A percentile compares a stretch with the other conserved stretches of the same genome.
phyloP scores from a whole-genome alignment of 2,329 filamentous ascomycete species.

The Trichophyton rubrum region DNA sequence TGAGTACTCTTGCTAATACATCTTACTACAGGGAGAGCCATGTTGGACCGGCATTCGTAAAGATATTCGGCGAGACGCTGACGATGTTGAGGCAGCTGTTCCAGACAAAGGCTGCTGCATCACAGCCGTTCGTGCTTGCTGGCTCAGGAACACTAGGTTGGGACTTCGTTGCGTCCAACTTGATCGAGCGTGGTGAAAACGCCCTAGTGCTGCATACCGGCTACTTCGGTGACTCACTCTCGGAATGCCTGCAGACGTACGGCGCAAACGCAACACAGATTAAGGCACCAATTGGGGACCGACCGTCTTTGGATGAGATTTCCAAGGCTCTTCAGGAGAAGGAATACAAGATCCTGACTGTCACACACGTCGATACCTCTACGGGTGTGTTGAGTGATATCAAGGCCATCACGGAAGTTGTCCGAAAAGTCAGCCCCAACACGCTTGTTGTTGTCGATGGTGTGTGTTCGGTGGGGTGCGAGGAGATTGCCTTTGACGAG shows the following conservation, averaged over 20 bases:
- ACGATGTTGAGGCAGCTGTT: slow-evolving; percentile 84
- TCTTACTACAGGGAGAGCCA: slow-evolving; percentile 66
- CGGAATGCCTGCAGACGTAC: slow-evolving; percentile 82
- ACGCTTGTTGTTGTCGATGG: slow-evolving; percentile 89
- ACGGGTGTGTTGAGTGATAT: slow-evolving; percentile 91
- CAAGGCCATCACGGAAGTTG: slow-evolving; percentile 66
- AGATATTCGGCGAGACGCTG: slow-evolving; percentile 80
- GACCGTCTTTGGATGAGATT: slow-evolving; percentile 74
- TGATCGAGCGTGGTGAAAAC: slow-evolving; percentile 78
- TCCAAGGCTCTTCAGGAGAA: slow-evolving; percentile 81
- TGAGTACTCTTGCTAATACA: neutral
- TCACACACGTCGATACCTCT: slow-evolving; percentile 95
- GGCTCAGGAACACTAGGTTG: slow-evolving; percentile 93
- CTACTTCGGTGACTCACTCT: slow-evolving; percentile 94
- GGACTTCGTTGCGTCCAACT: slow-evolving; percentile 90
- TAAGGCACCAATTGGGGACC: slow-evolving; percentile 74
- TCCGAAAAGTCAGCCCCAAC: slow-evolving; percentile 76
- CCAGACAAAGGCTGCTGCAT: slow-evolving; percentile 67
- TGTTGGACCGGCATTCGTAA: slow-evolving; percentile 77
- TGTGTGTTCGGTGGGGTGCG: slow-evolving; percentile 90
- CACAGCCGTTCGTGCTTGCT: slow-evolving; percentile 86
- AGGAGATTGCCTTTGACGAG: slow-evolving; percentile 91
- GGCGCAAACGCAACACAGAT: slow-evolving; percentile 82
- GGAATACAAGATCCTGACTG: slow-evolving; percentile 85
- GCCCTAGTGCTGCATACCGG: slow-evolving; percentile 89